These are phyloP conservation scores for Syncephalastrum monosporum DNA, from an alignment of 371 early-diverging fungal genomes.

Conservation along the genomic window DNA sequence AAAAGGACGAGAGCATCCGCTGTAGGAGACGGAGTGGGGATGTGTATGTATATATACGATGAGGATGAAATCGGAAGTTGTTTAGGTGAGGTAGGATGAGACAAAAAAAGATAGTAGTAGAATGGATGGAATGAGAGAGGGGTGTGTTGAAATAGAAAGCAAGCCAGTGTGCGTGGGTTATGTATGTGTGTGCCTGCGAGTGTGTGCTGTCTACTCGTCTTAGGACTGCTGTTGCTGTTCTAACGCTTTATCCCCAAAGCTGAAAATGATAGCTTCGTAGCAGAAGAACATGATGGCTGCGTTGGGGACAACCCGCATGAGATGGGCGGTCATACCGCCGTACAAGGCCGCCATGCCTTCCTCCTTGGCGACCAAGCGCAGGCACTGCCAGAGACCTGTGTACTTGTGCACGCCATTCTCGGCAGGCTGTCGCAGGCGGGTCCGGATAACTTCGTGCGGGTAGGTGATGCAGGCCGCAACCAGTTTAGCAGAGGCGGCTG, in stretches of 20 bases:
- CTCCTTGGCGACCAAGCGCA: constrained; percentile 71
- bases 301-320: constrained; percentile 94
- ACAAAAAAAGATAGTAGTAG: too few species aligned
- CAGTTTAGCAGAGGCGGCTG: constrained; percentile 87
- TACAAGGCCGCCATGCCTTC: constrained; percentile 90
- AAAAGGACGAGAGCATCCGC: too few species aligned
- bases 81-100: too few species aligned
- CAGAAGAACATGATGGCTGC: constrained; percentile 95
- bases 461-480: constrained; percentile 87
- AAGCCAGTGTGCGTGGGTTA: too few species aligned
- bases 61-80: too few species aligned
- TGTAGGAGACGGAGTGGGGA: too few species aligned
- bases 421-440: constrained; percentile 75
- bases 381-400: constrained; percentile 72
- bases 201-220: too few species aligned
- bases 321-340: constrained; percentile 93
- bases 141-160: too few species aligned
- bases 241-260: constrained; percentile 29
- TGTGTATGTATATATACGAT: too few species aligned
- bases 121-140: too few species aligned
- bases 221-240: too few species aligned
- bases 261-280: constrained; percentile 82
- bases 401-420: constrained; percentile 69
- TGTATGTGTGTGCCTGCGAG: too few species aligned
- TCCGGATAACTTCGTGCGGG: constrained; percentile 75